A percentile compares a stretch with the other conserved stretches of the same genome.
Evolutionary conservation across 306 rosid species (phyloP).

Genomic region (Sicyos baderoa): DNA sequence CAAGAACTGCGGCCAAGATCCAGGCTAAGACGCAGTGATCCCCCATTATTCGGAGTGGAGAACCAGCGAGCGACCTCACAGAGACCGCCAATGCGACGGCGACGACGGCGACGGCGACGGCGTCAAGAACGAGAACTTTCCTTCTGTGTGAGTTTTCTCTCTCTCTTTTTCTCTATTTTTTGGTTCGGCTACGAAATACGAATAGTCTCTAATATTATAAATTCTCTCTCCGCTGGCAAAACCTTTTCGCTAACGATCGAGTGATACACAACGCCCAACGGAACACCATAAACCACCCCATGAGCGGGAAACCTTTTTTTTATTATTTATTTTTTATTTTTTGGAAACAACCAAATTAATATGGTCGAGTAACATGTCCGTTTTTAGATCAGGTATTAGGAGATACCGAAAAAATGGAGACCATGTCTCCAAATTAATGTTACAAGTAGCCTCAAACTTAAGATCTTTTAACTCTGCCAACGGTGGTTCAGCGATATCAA

Average conservation of each 20-base stretch:
- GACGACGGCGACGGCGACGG: neutral
- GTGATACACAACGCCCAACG: neutral
- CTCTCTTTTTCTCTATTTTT: constrained; percentile 17
- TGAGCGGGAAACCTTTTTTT: no score
- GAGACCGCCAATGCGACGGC: constrained; percentile 22
- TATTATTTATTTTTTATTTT: no score
- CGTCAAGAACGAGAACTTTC: neutral
- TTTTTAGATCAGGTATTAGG: no score
- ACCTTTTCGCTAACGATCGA: neutral
- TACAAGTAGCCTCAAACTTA: no score
- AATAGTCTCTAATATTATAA: neutral
- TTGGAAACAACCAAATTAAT: no score
- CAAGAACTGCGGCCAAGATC: constrained; percentile 37
- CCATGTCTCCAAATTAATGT: no score
- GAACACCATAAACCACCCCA: neutral
- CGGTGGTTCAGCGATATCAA: no score
- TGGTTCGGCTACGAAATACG: neutral
- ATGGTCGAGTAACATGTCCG: no score
- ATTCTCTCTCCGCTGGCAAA: constrained; percentile 7
- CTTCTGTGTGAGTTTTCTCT: constrained; percentile 5
- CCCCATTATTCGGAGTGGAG: constrained; percentile 30
- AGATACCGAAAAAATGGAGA: no score
- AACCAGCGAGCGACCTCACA: constrained; percentile 23
- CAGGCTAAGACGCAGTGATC: constrained; percentile 39
- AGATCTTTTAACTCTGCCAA: no score